Conservation (phyloP, 2,329 filamentous ascomycete species). For the Conoideocrella luteorostrata region DNA sequence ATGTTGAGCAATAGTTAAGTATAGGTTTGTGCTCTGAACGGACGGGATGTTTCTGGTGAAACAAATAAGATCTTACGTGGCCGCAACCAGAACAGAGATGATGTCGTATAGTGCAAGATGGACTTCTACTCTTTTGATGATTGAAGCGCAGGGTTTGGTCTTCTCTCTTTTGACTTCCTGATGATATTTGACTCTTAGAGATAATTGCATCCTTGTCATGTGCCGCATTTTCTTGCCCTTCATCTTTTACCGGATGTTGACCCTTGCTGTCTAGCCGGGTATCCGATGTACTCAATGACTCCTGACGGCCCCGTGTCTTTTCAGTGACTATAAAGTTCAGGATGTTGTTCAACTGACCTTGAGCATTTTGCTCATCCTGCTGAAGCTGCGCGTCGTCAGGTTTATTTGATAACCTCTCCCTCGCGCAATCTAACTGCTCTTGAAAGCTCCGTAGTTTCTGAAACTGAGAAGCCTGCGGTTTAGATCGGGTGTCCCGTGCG, state of each 20-base stretch:
- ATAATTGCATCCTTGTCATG: not conserved
- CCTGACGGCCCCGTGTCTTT: not conserved
- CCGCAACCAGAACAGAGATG: constrained; percentile 33
- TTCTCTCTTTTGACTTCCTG: not conserved
- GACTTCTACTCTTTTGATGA: constrained; percentile 13
- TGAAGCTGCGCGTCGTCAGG: constrained; percentile 18
- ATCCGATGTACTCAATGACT: not conserved
- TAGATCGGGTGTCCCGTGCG: too few relatives aligned
- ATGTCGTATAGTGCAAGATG: constrained; percentile 14
- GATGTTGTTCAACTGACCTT: constrained; percentile 22
- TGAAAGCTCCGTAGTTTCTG: constrained; percentile 21
- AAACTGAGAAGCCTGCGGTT: not conserved
- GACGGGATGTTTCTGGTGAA: constrained; percentile 28
- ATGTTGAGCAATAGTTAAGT: constrained; percentile 29
- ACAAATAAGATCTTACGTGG: constrained; percentile 25
- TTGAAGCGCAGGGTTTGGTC: not conserved
- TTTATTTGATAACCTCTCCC: constrained; percentile 16
- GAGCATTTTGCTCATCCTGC: constrained; percentile 19
- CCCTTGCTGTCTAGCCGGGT: constrained; percentile 7
- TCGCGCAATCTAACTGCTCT: constrained; percentile 19
- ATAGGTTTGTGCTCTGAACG: constrained; percentile 15
- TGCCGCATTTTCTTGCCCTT: constrained; percentile 4
- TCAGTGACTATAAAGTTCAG: constrained; percentile 15
- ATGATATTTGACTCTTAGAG: not conserved
- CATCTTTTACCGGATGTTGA: constrained; percentile 8